These are phyloP conservation scores for Cicer arietinum DNA, from an alignment of 306 rosid genomes.

Conservation along the genomic window DNA sequence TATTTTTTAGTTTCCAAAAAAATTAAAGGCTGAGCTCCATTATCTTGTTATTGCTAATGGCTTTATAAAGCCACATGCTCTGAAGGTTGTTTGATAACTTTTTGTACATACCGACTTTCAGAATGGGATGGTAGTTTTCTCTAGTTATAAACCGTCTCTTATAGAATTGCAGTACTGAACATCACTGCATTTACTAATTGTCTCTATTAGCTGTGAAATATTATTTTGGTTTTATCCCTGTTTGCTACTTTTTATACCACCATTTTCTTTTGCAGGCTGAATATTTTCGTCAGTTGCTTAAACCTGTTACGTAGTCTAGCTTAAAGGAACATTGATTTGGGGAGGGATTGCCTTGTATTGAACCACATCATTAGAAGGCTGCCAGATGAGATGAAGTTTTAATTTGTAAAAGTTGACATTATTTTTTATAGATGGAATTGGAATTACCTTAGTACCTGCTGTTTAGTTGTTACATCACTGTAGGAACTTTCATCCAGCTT, in stretches of 20 bases:
- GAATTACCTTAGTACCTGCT: conserved; percentile 54
- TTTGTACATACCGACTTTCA: conserved; percentile 10
- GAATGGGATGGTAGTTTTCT: conserved; percentile 19
- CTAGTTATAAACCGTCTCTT: background rate
- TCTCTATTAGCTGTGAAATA: conserved; percentile 16
- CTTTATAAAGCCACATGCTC: conserved; percentile 22
- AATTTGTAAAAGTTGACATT: conserved; percentile 55
- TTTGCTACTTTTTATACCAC: conserved; percentile 18
- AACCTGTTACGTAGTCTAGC: conserved; percentile 95
- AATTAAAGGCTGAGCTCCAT: conserved; percentile 1
- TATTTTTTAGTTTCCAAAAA: background rate
- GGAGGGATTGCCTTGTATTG: conserved; percentile 56
- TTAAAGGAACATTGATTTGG: conserved; percentile 51
- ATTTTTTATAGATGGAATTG: conserved; percentile 52
- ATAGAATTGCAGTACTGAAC: conserved; percentile 20
- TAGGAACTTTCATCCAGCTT: conserved; percentile 51
- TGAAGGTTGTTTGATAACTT: conserved; percentile 14
- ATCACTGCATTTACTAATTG: conserved; percentile 15
- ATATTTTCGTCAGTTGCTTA: conserved; percentile 95
- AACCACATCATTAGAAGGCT: conserved; percentile 57
- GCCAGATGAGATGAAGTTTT: conserved; percentile 51
- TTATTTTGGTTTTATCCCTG: background rate
- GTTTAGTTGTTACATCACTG: conserved; percentile 53
- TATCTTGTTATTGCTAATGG: background rate
- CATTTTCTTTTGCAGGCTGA: conserved; percentile 73